A percentile compares a stretch with the other conserved stretches of the same genome.
Evolutionary conservation across 129 eudicot species (phyloP).

Genomic region (Flaveria linearis): DNA sequence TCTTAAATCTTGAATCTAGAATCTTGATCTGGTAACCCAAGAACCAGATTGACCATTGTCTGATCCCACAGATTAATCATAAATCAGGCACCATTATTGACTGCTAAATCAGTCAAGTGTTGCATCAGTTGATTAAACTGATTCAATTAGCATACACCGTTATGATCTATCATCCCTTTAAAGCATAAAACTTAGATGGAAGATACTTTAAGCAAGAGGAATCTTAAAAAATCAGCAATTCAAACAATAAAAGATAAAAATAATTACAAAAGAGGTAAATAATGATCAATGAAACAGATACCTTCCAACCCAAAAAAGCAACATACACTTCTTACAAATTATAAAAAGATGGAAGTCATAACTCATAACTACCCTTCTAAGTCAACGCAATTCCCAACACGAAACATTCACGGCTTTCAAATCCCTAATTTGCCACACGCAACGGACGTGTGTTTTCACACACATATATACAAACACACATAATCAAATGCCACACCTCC

Average conservation of each 20-base stretch:
- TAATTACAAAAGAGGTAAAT: constrained; percentile 7
- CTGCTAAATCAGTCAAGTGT: constrained; percentile 7
- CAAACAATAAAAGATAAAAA: constrained; percentile 10
- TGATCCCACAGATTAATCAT: constrained; percentile 5
- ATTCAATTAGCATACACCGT: constrained; percentile 6
- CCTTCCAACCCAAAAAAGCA: constrained; percentile 22
- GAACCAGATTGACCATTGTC: not conserved
- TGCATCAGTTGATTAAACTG: not conserved
- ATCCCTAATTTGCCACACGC: constrained; percentile 43
- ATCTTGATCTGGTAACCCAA: constrained; percentile 23
- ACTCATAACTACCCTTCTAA: constrained; percentile 32
- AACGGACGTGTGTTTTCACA: constrained; percentile 15
- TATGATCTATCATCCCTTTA: constrained; percentile 24
- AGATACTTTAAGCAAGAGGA: constrained; percentile 38
- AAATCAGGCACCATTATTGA: constrained; percentile 25
- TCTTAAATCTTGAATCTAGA: not conserved
- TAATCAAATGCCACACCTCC: constrained; percentile 20
- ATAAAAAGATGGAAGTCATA: constrained; percentile 29
- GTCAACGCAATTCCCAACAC: constrained; percentile 42
- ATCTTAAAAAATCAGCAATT: constrained; percentile 27
- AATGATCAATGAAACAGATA: constrained; percentile 5
- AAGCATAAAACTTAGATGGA: constrained; percentile 19
- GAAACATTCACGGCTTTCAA: constrained; percentile 35
- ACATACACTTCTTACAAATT: constrained; percentile 18
- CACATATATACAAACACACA: not conserved